Base-by-base conservation (phyloP, 129 eudicot species). In the Saussurea involucrata region DNA sequence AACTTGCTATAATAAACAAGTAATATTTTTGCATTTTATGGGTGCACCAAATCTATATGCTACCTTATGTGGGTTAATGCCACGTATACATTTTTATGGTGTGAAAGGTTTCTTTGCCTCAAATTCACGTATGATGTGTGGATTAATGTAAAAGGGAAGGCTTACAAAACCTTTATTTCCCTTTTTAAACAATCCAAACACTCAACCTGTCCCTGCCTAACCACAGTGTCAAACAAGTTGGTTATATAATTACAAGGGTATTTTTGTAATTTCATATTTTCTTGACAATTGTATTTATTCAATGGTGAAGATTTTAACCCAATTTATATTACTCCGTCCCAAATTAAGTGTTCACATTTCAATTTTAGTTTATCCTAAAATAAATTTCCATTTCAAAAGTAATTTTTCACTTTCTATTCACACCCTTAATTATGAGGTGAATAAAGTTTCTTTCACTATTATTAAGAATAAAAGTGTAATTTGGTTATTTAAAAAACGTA, bases 141-240 rank as follows among this genome's bases (percentile, higher is more conserved):
- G 67, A 80, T 74, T 80, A 74, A 80, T 80, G 84, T 80, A 80
- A 58, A 80, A 80, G 84, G 80, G 25, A 80, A 80, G 84, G 84
- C 37, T 80, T 80, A 6, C 25, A 58, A 34, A 55, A 80, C 37
- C 37, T 49, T 21, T n/a, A n/a, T n/a, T 64, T 73, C 63, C 75
- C 83, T 80, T 80, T 72, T 12, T 32, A 66, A 49, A 80, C 84
- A 80, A 80, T 68, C 80, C 55, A 74, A 25, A 57, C 63, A 60
- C 75, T 60, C 73, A 63, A 71, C 77, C 8, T 63, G 20, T 63
- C 77, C 72, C 63, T 7, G 36, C 83, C 72, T 63, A 79, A 79
- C 77, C 77, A 42, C 57, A 42, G 66, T 79, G 77, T 79, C 42
- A 71, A 37, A 76, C 20, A 76, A 65, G 73, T 76, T 66, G 46